phyloP scores from a whole-genome alignment of 1,284 basidiomycete genomes.

The Rhodofomes roseus region DNA sequence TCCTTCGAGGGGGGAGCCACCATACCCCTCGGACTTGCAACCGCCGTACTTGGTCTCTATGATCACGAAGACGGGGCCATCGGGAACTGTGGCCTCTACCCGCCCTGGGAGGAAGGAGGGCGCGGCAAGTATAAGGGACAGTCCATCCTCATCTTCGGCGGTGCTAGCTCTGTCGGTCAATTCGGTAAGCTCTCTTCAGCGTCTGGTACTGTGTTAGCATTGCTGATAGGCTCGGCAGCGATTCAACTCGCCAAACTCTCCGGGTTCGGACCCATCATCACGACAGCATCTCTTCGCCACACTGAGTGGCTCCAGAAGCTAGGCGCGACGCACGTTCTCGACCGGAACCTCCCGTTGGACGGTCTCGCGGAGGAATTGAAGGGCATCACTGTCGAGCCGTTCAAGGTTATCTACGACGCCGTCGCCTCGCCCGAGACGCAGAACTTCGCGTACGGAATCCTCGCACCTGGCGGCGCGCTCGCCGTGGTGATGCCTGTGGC shows the following conservation, averaged over 20 bases:
- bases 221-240: constrained; percentile 34
- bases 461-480: constrained; percentile 17
- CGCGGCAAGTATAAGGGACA: constrained; percentile 26
- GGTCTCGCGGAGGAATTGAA: constrained; percentile 14
- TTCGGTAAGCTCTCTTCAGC: constrained; percentile 13
- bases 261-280: constrained; percentile 31
- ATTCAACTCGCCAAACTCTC: constrained; percentile 32
- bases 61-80: background rate
- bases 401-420: constrained; percentile 24
- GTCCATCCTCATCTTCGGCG: constrained; percentile 32
- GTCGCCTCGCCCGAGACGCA: constrained; percentile 20
- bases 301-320: constrained; percentile 27
- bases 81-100: constrained; percentile 9
- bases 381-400: constrained; percentile 15
- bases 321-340: constrained; percentile 34
- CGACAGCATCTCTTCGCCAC: constrained; percentile 32
- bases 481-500: constrained; percentile 10
- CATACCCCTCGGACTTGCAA: constrained; percentile 16
- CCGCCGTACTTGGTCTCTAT: constrained; percentile 16
- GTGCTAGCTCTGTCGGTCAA: constrained; percentile 33
- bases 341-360: constrained; percentile 18
- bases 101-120: constrained; percentile 23
- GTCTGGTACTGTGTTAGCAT: constrained; percentile 44
- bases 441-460: constrained; percentile 15
- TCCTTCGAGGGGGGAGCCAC: constrained; percentile 18